Conservation (phyloP, 2,329 filamentous ascomycete genomes). For the Microdochium trichocladiopsis region DNA sequence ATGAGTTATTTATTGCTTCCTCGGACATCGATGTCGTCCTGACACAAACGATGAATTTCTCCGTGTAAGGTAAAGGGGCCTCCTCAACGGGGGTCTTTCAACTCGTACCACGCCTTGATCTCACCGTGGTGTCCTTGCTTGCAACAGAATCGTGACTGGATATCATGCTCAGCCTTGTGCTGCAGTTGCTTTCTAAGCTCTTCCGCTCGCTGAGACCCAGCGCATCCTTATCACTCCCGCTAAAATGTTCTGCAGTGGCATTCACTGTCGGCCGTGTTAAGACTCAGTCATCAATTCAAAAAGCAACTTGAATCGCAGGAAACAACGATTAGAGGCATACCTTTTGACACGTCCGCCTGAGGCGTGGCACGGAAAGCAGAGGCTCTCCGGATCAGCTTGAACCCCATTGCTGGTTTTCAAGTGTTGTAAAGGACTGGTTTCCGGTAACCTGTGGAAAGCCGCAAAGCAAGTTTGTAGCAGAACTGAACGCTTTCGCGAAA, state of each 20-base stretch:
- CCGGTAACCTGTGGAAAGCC: too few relatives aligned
- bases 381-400: not conserved
- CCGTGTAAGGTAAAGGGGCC: too few relatives aligned
- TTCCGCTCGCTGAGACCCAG: conserved; percentile 74
- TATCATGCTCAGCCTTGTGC: not conserved
- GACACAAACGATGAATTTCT: not conserved
- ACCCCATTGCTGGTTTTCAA: not conserved
- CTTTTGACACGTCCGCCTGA: not conserved
- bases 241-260: not conserved
- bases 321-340: too few relatives aligned
- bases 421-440: not conserved
- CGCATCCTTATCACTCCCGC: conserved; percentile 28
- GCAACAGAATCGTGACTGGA: not conserved
- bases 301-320: too few relatives aligned
- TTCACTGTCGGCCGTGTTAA: not conserved
- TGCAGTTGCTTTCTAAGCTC: conserved; percentile 31
- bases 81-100: too few relatives aligned
- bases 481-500: too few relatives aligned
- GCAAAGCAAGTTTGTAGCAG: too few relatives aligned
- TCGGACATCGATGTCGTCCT: too few relatives aligned
- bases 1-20: too few relatives aligned
- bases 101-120: too few relatives aligned
- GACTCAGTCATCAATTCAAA: too few relatives aligned
- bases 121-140: not conserved
- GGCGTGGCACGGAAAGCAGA: not conserved